Evolutionary conservation across 495 filamentous ascomycete species (phyloP), one percentile per base, ranked within the genome.

Genomic region (Coniosporium apollinis): DNA sequence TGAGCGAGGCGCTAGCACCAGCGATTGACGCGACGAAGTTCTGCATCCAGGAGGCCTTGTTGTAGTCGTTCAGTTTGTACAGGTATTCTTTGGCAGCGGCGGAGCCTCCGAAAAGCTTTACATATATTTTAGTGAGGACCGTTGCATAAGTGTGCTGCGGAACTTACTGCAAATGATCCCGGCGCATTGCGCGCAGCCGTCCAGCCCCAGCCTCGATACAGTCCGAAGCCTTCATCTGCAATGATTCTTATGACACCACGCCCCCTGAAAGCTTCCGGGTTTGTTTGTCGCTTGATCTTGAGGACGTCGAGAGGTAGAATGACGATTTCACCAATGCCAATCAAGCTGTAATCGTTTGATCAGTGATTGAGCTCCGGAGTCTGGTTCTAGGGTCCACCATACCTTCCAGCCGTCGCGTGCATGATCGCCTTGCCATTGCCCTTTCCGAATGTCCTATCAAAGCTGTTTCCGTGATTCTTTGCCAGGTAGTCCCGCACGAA

Each of bases 231-330:
- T 56, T 99, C 89, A 58, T 99, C 89, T 34, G 68, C 62, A 40
- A 99, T 65, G 36, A 99, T 94, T 56, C 70, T 74, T 52, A 94
- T 68, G 14, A 96, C 65, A 33, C 91, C 91, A 49, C 89, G 79
- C 45, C 87, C 86, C 39, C 85, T 70, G 72, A 99, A 99, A 28
- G 89, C 85, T 49, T 94, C 89, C 21, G 89, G 89, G 69, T 99
- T 99, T 24, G 89, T 99, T 62, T 99, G 89, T 46, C 89, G 79
- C 69, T 96, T 96, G 66, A 99, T 99, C 70, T 99, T 99, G 17
- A 99, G 67, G 9, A 99, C 89, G 48, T 99, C 89, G 21, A 99
- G 70, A 28, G 89, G 89, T 16, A 99, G 70, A 3, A 99, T 67
- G 41, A 99, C 67, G 44, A 99, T 89, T 65, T 99, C 89, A 47